Evolutionary conservation across 1,139 yeast species (phyloP).

Genomic region (Debaryomyces fabryi): DNA sequence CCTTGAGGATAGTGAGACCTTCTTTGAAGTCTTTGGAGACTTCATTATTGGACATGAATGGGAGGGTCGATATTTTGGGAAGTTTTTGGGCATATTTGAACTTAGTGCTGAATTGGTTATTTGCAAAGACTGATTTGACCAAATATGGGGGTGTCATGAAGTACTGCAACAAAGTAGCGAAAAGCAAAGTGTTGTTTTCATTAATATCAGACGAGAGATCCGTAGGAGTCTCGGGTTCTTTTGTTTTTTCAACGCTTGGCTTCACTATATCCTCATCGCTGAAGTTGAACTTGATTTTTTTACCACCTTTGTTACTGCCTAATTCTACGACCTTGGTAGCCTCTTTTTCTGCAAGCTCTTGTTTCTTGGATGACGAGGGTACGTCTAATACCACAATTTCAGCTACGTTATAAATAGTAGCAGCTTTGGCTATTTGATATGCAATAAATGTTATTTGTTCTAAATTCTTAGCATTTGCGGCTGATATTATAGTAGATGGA

Average conservation of each 20-base stretch:
- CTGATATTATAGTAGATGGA: conserved; percentile 60
- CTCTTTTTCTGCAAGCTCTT: conserved; percentile 19
- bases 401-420: conserved; percentile 66
- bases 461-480: conserved; percentile 58
- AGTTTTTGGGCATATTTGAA: conserved; percentile 68
- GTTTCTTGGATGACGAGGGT: conserved; percentile 25
- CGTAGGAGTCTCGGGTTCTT: conserved; percentile 16
- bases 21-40: conserved; percentile 50
- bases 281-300: conserved; percentile 40
- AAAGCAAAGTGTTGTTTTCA: conserved; percentile 47
- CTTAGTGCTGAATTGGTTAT: conserved; percentile 40
- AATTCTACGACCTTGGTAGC: conserved; percentile 23
- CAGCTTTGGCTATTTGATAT: conserved; percentile 78
- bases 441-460: conserved; percentile 74
- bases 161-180: conserved; percentile 76
- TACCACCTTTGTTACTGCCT: conserved; percentile 30
- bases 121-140: conserved; percentile 59
- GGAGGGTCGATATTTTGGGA: conserved; percentile 74
- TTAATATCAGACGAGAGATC: conserved; percentile 15
- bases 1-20: conserved; percentile 70
- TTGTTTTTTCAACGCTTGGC: conserved; percentile 17
- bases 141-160: conserved; percentile 88
- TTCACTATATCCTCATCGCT: conserved; percentile 28
- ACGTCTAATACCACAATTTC: conserved; percentile 73
- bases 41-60: conserved; percentile 62